phyloP scores from a whole-genome alignment of 1,139 yeast species.

The Taphrina betulina region DNA sequence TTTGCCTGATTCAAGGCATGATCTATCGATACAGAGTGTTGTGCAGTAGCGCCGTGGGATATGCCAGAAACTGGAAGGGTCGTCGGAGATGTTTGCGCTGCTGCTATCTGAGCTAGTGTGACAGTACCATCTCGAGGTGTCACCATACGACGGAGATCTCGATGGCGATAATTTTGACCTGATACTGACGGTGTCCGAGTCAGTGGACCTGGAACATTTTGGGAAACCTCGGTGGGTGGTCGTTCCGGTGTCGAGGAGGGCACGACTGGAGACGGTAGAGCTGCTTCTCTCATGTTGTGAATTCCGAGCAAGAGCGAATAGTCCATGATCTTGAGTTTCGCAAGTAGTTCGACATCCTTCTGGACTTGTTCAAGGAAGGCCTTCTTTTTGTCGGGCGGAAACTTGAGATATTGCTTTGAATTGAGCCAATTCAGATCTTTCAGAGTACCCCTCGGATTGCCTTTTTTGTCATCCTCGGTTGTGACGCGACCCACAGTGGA shows the following conservation, averaged over 20 bases:
- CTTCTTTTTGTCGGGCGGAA: slow-evolving; percentile 68
- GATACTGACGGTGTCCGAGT: slow-evolving; percentile 46
- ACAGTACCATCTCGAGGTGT: slow-evolving; percentile 38
- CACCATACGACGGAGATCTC: slow-evolving; percentile 35
- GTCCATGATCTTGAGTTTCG: slow-evolving; percentile 70
- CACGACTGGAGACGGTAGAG: neutral
- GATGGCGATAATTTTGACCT: slow-evolving; percentile 41
- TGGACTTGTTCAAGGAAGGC: slow-evolving; percentile 67
- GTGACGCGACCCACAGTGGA: slow-evolving; percentile 76
- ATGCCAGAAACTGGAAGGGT: neutral
- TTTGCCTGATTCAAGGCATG: slow-evolving; percentile 2
- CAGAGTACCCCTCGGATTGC: slow-evolving; percentile 49
- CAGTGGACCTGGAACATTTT: slow-evolving; percentile 37
- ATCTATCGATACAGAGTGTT: slow-evolving; percentile 1
- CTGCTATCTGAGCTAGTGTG: slow-evolving; percentile 28
- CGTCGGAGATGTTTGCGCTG: neutral
- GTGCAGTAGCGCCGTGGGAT: neutral
- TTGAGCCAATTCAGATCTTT: slow-evolving; percentile 91
- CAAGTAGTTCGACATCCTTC: slow-evolving; percentile 67
- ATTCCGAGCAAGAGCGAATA: slow-evolving; percentile 85
- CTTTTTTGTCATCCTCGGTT: slow-evolving; percentile 39
- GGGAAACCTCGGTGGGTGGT: neutral
- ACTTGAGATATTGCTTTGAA: slow-evolving; percentile 57
- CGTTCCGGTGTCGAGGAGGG: slow-evolving; percentile 43
- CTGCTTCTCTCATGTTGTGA: slow-evolving; percentile 56